Evolutionary conservation across 352 stramenopile genomes (phyloP).

Genomic region (Phytophthora ohioensis): DNA sequence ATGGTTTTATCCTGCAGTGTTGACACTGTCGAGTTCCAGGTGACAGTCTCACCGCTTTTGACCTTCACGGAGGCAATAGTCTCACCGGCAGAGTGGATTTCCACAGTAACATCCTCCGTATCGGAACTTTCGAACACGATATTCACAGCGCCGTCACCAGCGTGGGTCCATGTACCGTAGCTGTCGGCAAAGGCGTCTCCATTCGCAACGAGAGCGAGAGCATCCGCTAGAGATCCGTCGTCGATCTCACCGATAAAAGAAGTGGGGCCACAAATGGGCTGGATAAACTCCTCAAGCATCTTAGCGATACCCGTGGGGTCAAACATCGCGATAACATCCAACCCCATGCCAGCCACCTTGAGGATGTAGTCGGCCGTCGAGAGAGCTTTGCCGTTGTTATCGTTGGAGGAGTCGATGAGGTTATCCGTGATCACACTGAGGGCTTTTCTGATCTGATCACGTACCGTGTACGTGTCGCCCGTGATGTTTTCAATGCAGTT

Average conservation of each 20-base stretch:
- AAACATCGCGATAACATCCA: constrained; percentile 62
- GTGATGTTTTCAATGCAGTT: constrained; percentile 47
- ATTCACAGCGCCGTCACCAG: constrained; percentile 41
- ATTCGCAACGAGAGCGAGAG: constrained; percentile 47
- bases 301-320: constrained; percentile 60
- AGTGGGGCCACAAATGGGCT: constrained; percentile 64
- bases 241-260: constrained; percentile 62
- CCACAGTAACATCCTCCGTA: constrained; percentile 49
- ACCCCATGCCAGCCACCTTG: constrained; percentile 50
- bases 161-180: constrained; percentile 48
- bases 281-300: constrained; percentile 58
- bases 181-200: constrained; percentile 50
- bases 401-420: constrained; percentile 46
- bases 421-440: constrained; percentile 58
- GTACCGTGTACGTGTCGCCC: constrained; percentile 39
- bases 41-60: constrained; percentile 39
- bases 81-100: constrained; percentile 51
- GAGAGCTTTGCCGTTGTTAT: constrained; percentile 41
- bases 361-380: constrained; percentile 51
- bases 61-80: constrained; percentile 48
- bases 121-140: constrained; percentile 54
- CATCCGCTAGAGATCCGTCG: constrained; percentile 43
- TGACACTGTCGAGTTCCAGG: constrained; percentile 48
- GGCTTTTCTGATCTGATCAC: constrained; percentile 56
- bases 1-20: constrained; percentile 57